A percentile compares a stretch with the other conserved stretches of the same genome.
phyloP scores from a whole-genome alignment of 23 red algal genomes.

The Chondrus crispus region DNA sequence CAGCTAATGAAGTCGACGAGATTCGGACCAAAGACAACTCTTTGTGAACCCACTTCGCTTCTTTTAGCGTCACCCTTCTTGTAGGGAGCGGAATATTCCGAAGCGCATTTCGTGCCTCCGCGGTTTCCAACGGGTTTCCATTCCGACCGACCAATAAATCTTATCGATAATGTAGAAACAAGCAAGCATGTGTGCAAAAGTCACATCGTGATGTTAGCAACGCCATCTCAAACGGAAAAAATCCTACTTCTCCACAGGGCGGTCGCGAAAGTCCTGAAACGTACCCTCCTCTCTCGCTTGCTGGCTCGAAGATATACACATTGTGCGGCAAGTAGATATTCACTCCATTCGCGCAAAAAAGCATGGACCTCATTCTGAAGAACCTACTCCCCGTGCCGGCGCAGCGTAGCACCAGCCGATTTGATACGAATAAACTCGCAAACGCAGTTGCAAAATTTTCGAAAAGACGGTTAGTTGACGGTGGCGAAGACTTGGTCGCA shows the following conservation, averaged over 20 bases:
- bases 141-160: conserved; percentile 31
- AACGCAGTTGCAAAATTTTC: too few species aligned
- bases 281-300: conserved; percentile 2
- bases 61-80: conserved; percentile 8
- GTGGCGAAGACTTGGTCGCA: too few species aligned
- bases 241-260: too few species aligned
- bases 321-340: not conserved
- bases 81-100: conserved; percentile 35
- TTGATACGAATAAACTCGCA: not conserved
- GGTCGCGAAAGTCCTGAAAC: too few species aligned
- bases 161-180: not conserved
- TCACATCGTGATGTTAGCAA: too few species aligned
- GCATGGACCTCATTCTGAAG: conserved; percentile 20
- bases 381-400: conserved; percentile 29
- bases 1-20: not conserved
- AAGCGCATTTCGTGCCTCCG: not conserved
- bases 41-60: conserved; percentile 18
- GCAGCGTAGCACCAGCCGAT: conserved; percentile 45
- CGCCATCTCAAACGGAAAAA: too few species aligned
- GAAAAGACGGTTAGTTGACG: too few species aligned
- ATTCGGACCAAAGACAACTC: not conserved
- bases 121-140: not conserved
- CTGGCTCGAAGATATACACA: conserved; percentile 26
- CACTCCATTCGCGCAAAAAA: not conserved
- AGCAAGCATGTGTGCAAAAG: not conserved